Evolutionary conservation across 768 basidiomycete genomes (phyloP).

Genomic region (Mycena epipterygia): DNA sequence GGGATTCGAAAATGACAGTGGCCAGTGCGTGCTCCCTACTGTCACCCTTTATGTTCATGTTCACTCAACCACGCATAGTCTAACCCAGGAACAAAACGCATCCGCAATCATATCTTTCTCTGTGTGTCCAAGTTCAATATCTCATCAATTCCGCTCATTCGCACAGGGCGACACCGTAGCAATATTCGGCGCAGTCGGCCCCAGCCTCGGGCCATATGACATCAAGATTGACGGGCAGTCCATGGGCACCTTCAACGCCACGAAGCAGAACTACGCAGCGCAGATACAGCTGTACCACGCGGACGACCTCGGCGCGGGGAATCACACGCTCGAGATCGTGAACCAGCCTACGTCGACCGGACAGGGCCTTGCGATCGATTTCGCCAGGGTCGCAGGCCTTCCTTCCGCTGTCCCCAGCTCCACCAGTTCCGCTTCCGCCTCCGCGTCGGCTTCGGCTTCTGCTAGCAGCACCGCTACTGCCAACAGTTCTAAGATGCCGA

Average conservation of each 20-base stretch:
- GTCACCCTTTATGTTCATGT: not conserved
- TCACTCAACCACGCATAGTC: constrained; percentile 12
- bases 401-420: constrained; percentile 19
- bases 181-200: constrained; percentile 53
- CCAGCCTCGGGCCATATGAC: constrained; percentile 37
- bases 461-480: not conserved
- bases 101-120: constrained; percentile 35
- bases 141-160: not conserved
- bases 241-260: constrained; percentile 34
- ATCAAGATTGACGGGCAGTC: constrained; percentile 42
- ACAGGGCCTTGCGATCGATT: constrained; percentile 26
- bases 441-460: constrained; percentile 3
- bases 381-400: constrained; percentile 2
- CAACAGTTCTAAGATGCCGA: not conserved
- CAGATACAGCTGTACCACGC: constrained; percentile 24
- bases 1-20: constrained; percentile 47
- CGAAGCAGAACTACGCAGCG: constrained; percentile 24
- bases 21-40: constrained; percentile 41
- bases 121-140: constrained; percentile 15
- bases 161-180: constrained; percentile 42
- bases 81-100: constrained; percentile 33
- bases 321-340: constrained; percentile 40
- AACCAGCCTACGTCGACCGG: constrained; percentile 1
- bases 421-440: not conserved
- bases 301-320: constrained; percentile 23